Percentiles rank a stretch among this genome's conserved stretches.
These are phyloP conservation scores for Biscogniauxia mediterranea DNA, from an alignment of 2,329 filamentous ascomycete species.

Conservation along the genomic window DNA sequence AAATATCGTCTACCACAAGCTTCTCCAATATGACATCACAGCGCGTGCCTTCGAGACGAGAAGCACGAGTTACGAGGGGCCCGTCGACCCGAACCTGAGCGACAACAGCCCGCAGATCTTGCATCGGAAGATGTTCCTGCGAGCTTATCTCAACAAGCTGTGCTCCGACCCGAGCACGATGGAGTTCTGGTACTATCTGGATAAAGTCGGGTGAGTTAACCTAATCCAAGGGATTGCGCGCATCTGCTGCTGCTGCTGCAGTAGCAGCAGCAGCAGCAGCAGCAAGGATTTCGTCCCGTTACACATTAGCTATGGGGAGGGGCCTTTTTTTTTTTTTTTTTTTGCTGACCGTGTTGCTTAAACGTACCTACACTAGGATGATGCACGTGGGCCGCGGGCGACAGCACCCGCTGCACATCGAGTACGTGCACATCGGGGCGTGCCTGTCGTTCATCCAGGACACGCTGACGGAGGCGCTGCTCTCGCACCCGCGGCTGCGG, in stretches of 20 bases:
- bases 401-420: slow-evolving; percentile 70
- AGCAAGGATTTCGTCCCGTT: neutral
- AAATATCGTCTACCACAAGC: slow-evolving; percentile 81
- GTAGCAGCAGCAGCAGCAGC: no score
- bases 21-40: slow-evolving; percentile 78
- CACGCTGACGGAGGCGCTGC: slow-evolving; percentile 71
- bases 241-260: no score
- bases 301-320: neutral
- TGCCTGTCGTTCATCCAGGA: slow-evolving; percentile 76
- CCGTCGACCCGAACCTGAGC: slow-evolving; percentile 59
- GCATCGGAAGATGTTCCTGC: slow-evolving; percentile 73
- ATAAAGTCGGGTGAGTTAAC: slow-evolving; percentile 69
- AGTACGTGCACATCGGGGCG: slow-evolving; percentile 75
- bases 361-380: slow-evolving; percentile 55
- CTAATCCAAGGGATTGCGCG: no score
- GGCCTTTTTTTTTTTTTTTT: no score
- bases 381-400: slow-evolving; percentile 80
- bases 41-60: slow-evolving; percentile 69
- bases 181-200: slow-evolving; percentile 80
- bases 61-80: slow-evolving; percentile 63
- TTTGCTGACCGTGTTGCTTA: no score
- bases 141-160: slow-evolving; percentile 73
- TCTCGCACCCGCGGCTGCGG: slow-evolving; percentile 66
- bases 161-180: slow-evolving; percentile 72
- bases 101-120: slow-evolving; percentile 74